Conservation (phyloP, 176 grass and related monocot genomes). For the Eragrostis nindensis region DNA sequence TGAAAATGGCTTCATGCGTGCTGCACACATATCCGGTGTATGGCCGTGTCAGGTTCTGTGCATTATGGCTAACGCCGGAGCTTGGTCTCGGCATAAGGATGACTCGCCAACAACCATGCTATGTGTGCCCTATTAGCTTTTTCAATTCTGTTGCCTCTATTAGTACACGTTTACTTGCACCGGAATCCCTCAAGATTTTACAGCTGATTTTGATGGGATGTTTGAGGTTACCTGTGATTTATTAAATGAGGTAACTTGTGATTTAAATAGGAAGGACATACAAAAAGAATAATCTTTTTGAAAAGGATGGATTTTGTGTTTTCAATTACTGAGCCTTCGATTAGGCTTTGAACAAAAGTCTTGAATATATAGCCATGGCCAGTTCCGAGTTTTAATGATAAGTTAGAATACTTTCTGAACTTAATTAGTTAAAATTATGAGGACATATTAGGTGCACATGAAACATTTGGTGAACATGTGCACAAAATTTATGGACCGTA, state of each 20-base stretch:
- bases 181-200: constrained; percentile 35
- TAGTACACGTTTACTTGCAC: constrained; percentile 32
- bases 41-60: not conserved
- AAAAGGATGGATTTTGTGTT: not conserved
- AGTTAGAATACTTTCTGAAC: too few relatives aligned
- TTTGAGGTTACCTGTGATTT: not conserved
- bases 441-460: too few relatives aligned
- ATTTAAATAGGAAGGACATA: not conserved
- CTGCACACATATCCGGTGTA: constrained; percentile 15
- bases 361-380: too few relatives aligned
- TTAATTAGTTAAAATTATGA: too few relatives aligned
- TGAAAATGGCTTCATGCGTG: not conserved
- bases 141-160: not conserved
- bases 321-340: too few relatives aligned
- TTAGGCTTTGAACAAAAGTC: too few relatives aligned
- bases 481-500: too few relatives aligned
- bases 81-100: constrained; percentile 8
- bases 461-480: too few relatives aligned
- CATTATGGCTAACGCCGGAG: constrained; percentile 18
- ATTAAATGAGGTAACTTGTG: not conserved
- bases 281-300: not conserved
- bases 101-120: constrained; percentile 52
- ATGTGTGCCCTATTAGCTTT: not conserved
- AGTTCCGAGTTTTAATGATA: too few relatives aligned
- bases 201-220: not conserved